Conservation (phyloP, 2,329 filamentous ascomycete genomes). For the Xylaria polymorpha region DNA sequence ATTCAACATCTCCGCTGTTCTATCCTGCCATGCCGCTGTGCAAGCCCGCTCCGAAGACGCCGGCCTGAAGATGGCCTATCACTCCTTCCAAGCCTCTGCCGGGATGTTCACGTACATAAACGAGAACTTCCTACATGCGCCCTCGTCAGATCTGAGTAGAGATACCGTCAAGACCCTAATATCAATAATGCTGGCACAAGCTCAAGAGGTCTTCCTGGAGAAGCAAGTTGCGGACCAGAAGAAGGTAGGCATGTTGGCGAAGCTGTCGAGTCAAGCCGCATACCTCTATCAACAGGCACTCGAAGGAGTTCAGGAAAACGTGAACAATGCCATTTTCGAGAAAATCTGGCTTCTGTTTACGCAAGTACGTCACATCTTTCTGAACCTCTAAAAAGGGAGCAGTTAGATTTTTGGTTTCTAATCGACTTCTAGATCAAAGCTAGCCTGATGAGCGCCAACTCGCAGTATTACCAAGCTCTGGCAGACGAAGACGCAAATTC, state of each 20-base stretch:
- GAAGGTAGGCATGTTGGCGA: slow-evolving; percentile 90
- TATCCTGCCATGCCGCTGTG: slow-evolving; percentile 93
- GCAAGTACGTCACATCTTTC: slow-evolving; percentile 67
- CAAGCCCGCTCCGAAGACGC: slow-evolving; percentile 93
- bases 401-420: slow-evolving; percentile 28
- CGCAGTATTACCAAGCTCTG: slow-evolving; percentile 93
- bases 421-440: slow-evolving; percentile 72
- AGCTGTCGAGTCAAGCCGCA: slow-evolving; percentile 89
- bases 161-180: slow-evolving; percentile 97
- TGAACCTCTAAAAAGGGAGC: not conserved
- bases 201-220: slow-evolving; percentile 96
- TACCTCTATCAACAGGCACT: slow-evolving; percentile 88
- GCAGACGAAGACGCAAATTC: slow-evolving; percentile 90
- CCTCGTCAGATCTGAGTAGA: slow-evolving; percentile 92
- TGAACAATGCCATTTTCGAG: slow-evolving; percentile 90
- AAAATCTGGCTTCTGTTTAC: slow-evolving; percentile 89
- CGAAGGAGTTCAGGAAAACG: slow-evolving; percentile 93
- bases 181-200: slow-evolving; percentile 91
- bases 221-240: slow-evolving; percentile 94
- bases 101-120: slow-evolving; percentile 99
- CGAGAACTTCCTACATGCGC: slow-evolving; percentile 97
- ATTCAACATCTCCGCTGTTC: slow-evolving; percentile 97
- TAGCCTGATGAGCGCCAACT: slow-evolving; percentile 83
- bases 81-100: slow-evolving; percentile 96
- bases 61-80: slow-evolving; percentile 94